These are phyloP conservation scores for Ulmus americana DNA, from an alignment of 331 rosid genomes.

Conservation along the genomic window DNA sequence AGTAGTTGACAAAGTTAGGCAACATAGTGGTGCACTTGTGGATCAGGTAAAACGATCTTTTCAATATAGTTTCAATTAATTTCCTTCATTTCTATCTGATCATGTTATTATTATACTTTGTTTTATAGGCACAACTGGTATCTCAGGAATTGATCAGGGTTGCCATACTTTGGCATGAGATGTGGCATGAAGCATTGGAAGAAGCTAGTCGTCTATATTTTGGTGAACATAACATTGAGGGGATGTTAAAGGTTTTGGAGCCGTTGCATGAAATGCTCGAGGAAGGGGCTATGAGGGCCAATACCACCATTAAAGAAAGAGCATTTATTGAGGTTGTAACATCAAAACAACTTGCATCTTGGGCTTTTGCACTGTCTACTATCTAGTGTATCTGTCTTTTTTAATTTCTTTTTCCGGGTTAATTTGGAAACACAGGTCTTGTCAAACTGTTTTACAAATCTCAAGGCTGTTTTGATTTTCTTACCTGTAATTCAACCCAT, in stretches of 20 bases:
- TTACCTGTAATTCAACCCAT: constrained; percentile 2
- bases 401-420: not conserved
- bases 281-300: constrained; percentile 70
- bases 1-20: constrained; percentile 96
- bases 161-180: constrained; percentile 97
- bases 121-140: constrained; percentile 86
- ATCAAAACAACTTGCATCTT: constrained; percentile 6
- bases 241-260: constrained; percentile 94
- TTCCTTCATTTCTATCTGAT: not conserved
- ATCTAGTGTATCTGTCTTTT: constrained; percentile 1
- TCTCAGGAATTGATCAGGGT: constrained; percentile 85
- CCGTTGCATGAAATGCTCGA: constrained; percentile 92
- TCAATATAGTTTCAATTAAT: constrained; percentile 5
- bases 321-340: constrained; percentile 81
- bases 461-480: not conserved
- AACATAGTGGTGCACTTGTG: constrained; percentile 91
- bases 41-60: constrained; percentile 61
- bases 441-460: not conserved
- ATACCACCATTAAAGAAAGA: constrained; percentile 84
- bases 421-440: constrained; percentile 1
- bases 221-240: constrained; percentile 93
- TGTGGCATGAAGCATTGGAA: constrained; percentile 92
- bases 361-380: not conserved
- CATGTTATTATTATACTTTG: constrained; percentile 1
- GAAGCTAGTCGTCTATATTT: constrained; percentile 98